A percentile compares a stretch with the other conserved stretches of the same genome.
Evolutionary conservation across 257 asterid species (phyloP).

Genomic region (Ehretia macrophylla): DNA sequence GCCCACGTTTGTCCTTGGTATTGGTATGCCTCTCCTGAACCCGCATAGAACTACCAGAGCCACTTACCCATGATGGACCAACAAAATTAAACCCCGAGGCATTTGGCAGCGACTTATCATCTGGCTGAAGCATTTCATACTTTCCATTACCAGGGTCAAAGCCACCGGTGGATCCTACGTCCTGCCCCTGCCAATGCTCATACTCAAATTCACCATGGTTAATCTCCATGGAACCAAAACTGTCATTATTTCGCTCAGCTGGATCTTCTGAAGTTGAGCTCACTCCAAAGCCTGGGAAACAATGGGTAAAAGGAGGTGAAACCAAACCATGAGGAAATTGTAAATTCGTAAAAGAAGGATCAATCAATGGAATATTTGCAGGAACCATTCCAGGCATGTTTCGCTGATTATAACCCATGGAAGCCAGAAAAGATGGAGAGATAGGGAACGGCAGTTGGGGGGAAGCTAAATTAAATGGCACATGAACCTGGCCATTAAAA

Average conservation of each 20-base stretch:
- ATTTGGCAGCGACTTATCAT: slow-evolving; percentile 40
- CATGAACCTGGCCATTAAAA: slow-evolving; percentile 58
- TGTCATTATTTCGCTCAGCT: slow-evolving; percentile 51
- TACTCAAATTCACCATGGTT: slow-evolving; percentile 49
- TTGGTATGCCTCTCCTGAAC: slow-evolving; percentile 47
- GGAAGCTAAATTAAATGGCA: slow-evolving; percentile 62
- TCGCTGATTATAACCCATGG: slow-evolving; percentile 69
- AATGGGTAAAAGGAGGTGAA: slow-evolving; percentile 56
- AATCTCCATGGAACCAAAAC: slow-evolving; percentile 45
- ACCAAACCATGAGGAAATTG: slow-evolving; percentile 67
- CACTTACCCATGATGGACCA: slow-evolving; percentile 54
- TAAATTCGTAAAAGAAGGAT: slow-evolving; percentile 47
- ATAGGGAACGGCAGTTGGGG: slow-evolving; percentile 69
- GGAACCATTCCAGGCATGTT: slow-evolving; percentile 66
- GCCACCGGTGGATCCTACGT: slow-evolving; percentile 41
- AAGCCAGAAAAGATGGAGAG: slow-evolving; percentile 70
- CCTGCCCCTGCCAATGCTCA: slow-evolving; percentile 63
- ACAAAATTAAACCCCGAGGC: slow-evolving; percentile 50
- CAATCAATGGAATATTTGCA: slow-evolving; percentile 31
- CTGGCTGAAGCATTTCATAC: slow-evolving; percentile 36
- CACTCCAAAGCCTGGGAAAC: slow-evolving; percentile 53
- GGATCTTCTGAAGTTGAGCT: slow-evolving; percentile 52
- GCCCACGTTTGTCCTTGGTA: slow-evolving; percentile 50
- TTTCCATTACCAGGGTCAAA: slow-evolving; percentile 51
- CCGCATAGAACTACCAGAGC: slow-evolving; percentile 36